Base-by-base conservation (phyloP, 495 filamentous ascomycete species). In the Stereocaulon alpinum region DNA sequence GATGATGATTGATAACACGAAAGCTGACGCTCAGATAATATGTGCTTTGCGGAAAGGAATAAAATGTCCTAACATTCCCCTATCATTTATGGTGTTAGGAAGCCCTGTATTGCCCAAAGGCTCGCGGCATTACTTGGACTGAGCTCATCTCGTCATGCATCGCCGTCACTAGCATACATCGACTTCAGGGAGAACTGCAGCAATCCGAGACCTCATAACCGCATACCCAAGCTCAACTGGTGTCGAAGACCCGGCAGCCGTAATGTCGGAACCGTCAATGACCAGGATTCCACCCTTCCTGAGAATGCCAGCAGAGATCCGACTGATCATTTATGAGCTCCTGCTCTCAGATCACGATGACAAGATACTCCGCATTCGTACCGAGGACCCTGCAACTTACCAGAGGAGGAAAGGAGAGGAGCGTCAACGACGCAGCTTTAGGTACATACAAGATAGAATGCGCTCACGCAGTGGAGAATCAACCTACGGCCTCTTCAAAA, bases 241-340 rank as follows among this genome's bases (percentile, higher is more conserved):
- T 14, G 49, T 37, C 30, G 29, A 52, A 30, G 5, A 12, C 18
- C 15, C 34, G 43, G 34, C 10, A 32, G 40, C 40, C 41, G 27
- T 40, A 43, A 42, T 51, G 20, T 37, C 42, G 41, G 32, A 55
- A 12, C 1, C 29, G 5, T 37, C 32, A 40, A 57, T 57, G 53
- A 45, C 55, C 2, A 29, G 11, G 2, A 4, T 40, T n/a, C 37
- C 62, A 29, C 53, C 58, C 30, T 64, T 69, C 40, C 43, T 69
- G 34, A 50, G 61, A 24, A 18, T 73, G 11, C 75, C 74, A 6
- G 65, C 64, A 45, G 75, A 77, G 64, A 67, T 77, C 20, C 69
- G 74, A 30, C 60, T 76, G 24, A 67, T 72, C 37, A 75, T 76
- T 15, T 76, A 74, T 60, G 63, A 65, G 30, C 69, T 74, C 17